Evolutionary conservation across 2,329 filamentous ascomycete species (phyloP).

Genomic region (Pestalotiopsis sp.): DNA sequence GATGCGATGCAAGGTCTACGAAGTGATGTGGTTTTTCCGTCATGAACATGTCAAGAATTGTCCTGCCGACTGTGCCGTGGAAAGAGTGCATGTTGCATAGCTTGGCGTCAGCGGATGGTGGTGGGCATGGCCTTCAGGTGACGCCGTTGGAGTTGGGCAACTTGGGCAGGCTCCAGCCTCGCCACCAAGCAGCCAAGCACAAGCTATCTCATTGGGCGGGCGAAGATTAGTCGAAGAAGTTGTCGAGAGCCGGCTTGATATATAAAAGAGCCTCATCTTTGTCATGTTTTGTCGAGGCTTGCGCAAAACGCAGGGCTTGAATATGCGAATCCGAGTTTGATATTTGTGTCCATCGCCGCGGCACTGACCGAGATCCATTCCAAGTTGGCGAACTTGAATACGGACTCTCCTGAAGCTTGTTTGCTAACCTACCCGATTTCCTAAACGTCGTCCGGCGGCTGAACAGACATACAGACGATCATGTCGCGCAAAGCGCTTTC

Average conservation of each 20-base stretch:
- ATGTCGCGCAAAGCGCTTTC: slow-evolving; percentile 8
- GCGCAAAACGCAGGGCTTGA: neutral
- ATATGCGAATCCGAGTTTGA: neutral
- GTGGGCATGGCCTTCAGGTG: neutral
- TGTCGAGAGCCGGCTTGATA: neutral
- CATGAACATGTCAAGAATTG: neutral
- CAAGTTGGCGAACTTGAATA: neutral
- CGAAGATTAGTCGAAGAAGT: neutral
- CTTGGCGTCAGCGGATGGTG: neutral
- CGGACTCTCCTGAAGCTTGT: neutral
- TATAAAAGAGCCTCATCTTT: neutral
- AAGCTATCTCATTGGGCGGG: neutral
- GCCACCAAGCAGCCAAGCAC: neutral
- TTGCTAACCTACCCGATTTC: neutral
- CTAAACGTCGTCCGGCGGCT: neutral
- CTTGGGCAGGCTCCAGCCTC: neutral
- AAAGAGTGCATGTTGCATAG: neutral
- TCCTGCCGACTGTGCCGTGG: neutral
- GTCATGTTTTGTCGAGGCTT: neutral
- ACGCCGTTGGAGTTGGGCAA: neutral
- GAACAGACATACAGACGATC: neutral
- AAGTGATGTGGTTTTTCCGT: neutral
- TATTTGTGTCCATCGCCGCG: neutral
- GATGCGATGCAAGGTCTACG: neutral
- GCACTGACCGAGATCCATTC: neutral